Conservation (phyloP, 208 protist species). For the Acanthamoeba sp. region DNA sequence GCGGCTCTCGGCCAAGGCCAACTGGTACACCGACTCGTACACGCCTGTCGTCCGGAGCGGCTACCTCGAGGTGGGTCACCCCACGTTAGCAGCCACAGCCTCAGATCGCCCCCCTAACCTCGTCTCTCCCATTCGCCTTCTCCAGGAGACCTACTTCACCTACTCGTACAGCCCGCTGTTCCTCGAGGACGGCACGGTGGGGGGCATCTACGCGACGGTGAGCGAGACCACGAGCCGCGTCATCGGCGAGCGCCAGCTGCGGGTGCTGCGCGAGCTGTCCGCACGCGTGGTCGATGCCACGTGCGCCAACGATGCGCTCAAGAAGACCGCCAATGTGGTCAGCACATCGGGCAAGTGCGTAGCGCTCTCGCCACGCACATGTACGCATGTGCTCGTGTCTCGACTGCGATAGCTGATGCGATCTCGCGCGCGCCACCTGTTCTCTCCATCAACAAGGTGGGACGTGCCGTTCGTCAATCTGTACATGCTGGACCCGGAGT, state of each 20-base stretch:
- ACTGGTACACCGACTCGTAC: neutral
- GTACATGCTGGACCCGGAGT: neutral
- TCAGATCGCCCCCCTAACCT: no score
- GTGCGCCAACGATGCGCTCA: neutral
- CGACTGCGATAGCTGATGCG: neutral
- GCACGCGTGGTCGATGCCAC: slow-evolving; percentile 11
- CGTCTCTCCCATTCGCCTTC: no score
- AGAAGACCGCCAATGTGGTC: neutral
- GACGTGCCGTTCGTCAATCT: slow-evolving; percentile 4
- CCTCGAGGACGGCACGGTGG: neutral
- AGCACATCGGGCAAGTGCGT: neutral
- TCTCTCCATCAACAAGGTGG: neutral
- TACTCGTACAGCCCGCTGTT: slow-evolving; percentile 13
- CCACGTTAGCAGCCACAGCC: no score
- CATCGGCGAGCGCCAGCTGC: neutral
- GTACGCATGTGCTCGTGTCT: no score
- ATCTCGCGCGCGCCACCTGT: neutral
- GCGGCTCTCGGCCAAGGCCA: neutral
- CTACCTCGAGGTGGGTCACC: slow-evolving; percentile 28
- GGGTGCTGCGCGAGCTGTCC: neutral
- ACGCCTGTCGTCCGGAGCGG: neutral
- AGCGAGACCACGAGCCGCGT: slow-evolving; percentile 18
- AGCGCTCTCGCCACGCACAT: neutral
- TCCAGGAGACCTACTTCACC: slow-evolving; percentile 37
- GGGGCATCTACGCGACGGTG: neutral